Percentiles rank a stretch among this genome's conserved stretches.
These are phyloP conservation scores for Saitozyma podzolica DNA, from an alignment of 768 basidiomycete genomes.

Conservation along the genomic window DNA sequence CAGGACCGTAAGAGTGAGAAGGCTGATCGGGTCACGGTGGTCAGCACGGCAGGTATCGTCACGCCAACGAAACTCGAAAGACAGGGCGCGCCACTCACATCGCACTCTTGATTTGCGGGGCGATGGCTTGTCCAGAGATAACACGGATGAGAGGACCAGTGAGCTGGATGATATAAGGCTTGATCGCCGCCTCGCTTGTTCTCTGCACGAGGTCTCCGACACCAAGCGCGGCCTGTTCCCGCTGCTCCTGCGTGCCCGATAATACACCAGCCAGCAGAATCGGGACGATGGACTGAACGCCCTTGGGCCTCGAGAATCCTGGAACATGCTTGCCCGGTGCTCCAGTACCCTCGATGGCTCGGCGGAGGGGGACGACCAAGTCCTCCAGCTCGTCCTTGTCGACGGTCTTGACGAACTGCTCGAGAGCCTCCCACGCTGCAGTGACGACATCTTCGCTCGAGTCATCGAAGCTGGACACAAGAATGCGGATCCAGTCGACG, in stretches of 20 bases:
- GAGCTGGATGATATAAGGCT: conserved; percentile 91
- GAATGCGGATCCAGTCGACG: conserved; percentile 89
- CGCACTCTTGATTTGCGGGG: conserved; percentile 87
- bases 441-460: conserved; percentile 60
- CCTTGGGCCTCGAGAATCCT: conserved; percentile 77
- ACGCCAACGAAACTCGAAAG: too few species aligned
- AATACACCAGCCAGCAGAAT: conserved; percentile 90
- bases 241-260: conserved; percentile 84
- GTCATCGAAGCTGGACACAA: conserved; percentile 82
- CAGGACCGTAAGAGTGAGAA: conserved; percentile 80
- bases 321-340: conserved; percentile 74
- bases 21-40: conserved; percentile 38
- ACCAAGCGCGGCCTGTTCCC: conserved; percentile 89
- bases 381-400: conserved; percentile 92
- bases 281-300: conserved; percentile 77
- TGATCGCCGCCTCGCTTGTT: conserved; percentile 81
- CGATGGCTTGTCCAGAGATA: conserved; percentile 72
- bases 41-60: background rate
- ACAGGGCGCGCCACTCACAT: conserved; percentile 56
- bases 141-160: conserved; percentile 95
- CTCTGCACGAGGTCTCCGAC: conserved; percentile 93
- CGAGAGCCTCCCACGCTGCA: conserved; percentile 78
- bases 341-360: conserved; percentile 82
- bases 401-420: conserved; percentile 81
- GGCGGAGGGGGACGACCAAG: conserved; percentile 81